Evolutionary conservation across 2,329 filamentous ascomycete species (phyloP).

Genomic region (Penicillium hordei): DNA sequence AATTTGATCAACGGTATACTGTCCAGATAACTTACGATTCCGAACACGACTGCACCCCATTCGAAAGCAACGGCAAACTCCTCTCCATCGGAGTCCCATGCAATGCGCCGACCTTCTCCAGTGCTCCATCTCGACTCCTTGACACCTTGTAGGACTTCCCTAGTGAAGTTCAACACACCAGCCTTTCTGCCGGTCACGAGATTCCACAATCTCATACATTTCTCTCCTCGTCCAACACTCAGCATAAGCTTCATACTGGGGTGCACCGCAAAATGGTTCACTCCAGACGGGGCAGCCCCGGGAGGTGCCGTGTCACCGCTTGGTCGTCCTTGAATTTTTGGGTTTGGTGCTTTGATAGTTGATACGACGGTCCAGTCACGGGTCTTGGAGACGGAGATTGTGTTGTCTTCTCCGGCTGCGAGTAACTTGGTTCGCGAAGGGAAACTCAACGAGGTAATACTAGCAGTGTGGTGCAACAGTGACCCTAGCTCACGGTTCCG

Average conservation of each 20-base stretch:
- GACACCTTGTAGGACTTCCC: conserved; percentile 68
- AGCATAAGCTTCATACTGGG: conserved; percentile 97
- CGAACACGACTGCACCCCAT: conserved; percentile 78
- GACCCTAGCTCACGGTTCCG: conserved; percentile 86
- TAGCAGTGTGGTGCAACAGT: conserved; percentile 80
- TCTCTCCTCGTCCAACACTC: conserved; percentile 84
- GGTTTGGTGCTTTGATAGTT: conserved; percentile 82
- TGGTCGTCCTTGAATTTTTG: conserved; percentile 75
- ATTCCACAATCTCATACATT: conserved; percentile 93
- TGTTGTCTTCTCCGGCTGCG: conserved; percentile 86
- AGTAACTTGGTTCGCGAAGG: conserved; percentile 84
- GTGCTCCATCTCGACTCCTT: conserved; percentile 74
- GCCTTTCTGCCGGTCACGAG: conserved; percentile 95
- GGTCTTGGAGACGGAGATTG: conserved; percentile 80
- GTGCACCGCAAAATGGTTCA: conserved; percentile 94
- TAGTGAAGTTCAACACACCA: conserved; percentile 81
- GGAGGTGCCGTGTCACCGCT: conserved; percentile 85
- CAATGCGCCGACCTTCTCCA: conserved; percentile 78
- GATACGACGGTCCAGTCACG: conserved; percentile 87
- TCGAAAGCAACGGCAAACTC: conserved; percentile 92
- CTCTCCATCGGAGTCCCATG: conserved; percentile 74
- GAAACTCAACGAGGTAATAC: conserved; percentile 76
- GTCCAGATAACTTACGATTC: conserved; percentile 56
- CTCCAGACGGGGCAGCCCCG: conserved; percentile 77
- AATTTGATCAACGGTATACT: not conserved